These are phyloP conservation scores for Rheum nobile DNA, from an alignment of 148 eudicot genomes.

Conservation along the genomic window DNA sequence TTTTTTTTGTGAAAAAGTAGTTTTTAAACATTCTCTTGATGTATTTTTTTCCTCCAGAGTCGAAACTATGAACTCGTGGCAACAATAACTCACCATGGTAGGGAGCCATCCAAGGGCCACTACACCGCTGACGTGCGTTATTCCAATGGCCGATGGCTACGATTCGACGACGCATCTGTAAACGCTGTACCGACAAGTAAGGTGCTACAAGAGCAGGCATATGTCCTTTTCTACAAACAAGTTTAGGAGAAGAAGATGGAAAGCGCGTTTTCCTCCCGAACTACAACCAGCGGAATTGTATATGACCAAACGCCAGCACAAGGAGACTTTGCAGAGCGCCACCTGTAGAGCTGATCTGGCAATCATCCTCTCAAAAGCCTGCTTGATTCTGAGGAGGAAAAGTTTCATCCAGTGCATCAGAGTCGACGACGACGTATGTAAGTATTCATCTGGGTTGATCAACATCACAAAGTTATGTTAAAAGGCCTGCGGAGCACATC, in stretches of 20 bases:
- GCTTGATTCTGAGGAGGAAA: background rate
- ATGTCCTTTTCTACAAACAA: slow-evolving; percentile 87
- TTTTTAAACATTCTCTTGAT: too few species aligned
- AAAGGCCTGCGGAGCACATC: background rate
- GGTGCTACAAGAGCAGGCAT: slow-evolving; percentile 88
- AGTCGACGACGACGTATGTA: background rate
- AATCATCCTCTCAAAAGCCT: background rate
- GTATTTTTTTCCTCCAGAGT: slow-evolving; percentile 33
- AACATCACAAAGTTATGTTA: background rate
- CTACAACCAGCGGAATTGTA: background rate
- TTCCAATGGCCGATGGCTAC: slow-evolving; percentile 64
- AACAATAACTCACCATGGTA: slow-evolving; percentile 85
- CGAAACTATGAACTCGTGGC: slow-evolving; percentile 84
- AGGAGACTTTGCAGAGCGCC: background rate
- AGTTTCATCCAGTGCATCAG: background rate
- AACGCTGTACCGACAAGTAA: slow-evolving; percentile 43
- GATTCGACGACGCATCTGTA: slow-evolving; percentile 88
- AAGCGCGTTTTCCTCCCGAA: background rate
- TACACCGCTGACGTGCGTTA: slow-evolving; percentile 85
- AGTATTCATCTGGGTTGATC: slow-evolving; percentile 5
- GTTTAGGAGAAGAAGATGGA: slow-evolving; percentile 18
- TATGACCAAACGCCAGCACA: background rate
- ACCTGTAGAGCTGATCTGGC: background rate
- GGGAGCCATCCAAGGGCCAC: slow-evolving; percentile 90
- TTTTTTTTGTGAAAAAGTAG: too few species aligned